These are phyloP conservation scores for Agrocybe praecox DNA, from an alignment of 768 basidiomycete species.

Conservation along the genomic window DNA sequence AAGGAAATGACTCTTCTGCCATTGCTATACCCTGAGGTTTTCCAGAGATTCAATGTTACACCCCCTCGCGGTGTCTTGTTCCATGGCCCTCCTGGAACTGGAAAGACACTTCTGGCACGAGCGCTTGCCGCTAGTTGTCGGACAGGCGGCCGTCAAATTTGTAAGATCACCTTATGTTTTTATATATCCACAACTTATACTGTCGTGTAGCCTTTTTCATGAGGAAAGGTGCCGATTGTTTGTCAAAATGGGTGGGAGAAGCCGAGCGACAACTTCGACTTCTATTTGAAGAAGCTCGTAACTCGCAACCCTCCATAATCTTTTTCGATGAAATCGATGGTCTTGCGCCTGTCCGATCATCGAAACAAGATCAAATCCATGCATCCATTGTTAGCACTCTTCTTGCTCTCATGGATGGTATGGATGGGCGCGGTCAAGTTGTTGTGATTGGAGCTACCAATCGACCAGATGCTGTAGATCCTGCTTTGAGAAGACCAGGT, in stretches of 20 bases:
- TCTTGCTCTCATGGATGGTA: slow-evolving; percentile 97
- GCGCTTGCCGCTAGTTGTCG: slow-evolving; percentile 93
- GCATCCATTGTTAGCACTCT: slow-evolving; percentile 96
- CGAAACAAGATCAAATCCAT: slow-evolving; percentile 98
- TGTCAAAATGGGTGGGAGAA: slow-evolving; percentile 99
- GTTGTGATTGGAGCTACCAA: slow-evolving; percentile 98
- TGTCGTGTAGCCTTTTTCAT: slow-evolving; percentile 87
- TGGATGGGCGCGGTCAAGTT: slow-evolving; percentile 98
- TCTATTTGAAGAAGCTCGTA: slow-evolving; percentile 93
- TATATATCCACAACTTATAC: background rate
- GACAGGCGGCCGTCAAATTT: slow-evolving; percentile 83
- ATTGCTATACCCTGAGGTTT: slow-evolving; percentile 94
- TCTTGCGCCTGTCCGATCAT: slow-evolving; percentile 96
- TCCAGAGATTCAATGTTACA: slow-evolving; percentile 90
- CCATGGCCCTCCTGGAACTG: slow-evolving; percentile 99
- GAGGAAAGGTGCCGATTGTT: slow-evolving; percentile 97
- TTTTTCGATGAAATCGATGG: slow-evolving; percentile 99
- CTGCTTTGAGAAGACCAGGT: slow-evolving; percentile 87
- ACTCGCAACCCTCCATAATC: slow-evolving; percentile 94
- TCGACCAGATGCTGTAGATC: slow-evolving; percentile 93
- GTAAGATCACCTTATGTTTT: slow-evolving; percentile 45
- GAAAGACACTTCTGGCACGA: slow-evolving; percentile 92
- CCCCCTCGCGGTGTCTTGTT: slow-evolving; percentile 97
- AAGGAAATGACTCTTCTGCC: slow-evolving; percentile 99
- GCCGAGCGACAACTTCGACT: slow-evolving; percentile 94